Base-by-base conservation (phyloP, 129 eudicot genomes). In the Centella asiatica region DNA sequence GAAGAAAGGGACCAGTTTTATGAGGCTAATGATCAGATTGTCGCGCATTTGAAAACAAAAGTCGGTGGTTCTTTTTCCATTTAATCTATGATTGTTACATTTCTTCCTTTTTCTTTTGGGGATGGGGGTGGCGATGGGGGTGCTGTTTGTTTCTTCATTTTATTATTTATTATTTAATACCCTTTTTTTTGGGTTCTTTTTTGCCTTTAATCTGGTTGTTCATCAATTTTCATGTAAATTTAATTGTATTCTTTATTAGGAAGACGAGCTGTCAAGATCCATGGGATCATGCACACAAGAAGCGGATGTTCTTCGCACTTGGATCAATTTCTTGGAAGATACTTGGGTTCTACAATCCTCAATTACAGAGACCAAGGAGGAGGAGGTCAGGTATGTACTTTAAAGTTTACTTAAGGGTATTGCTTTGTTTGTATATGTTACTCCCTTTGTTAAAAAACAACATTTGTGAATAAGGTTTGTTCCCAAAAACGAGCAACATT, bases 301-400 rank as follows among this genome's bases (percentile, higher is more conserved):
- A 80, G 90, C 82, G 24, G 80, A 80, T 51, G 94, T 93, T 74
- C 74, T 93, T 50, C 72, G 70, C 74, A 82, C 99, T 22, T 93
- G 99, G 99, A 85, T 80, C 66, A 93, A 93, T 67, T 93, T 93
- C 77, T 74, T 93, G 80, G 99, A 93, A 74, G 96, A 93, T 73
- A 76, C 99, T 27, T 93, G 96, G 96, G 77, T 75, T 78, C 82
- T 93, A 59, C 99, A 85, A 49, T 80, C 83, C 69, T 70, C 84
- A 66, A 74, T 69, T 58, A 66, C 84, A 48, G 96, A 87, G 79
- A 69, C 84, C 15, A 82, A 85, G 68, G 95, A 85, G 76, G 85
- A 87, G 66, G 81, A 80, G 73, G 62, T 83, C 74, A 82, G 67
- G 99, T 93, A 78, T 64, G 85, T 66, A 45, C 37, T 39, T 39